phyloP scores from a whole-genome alignment of 2,329 filamentous ascomycete species.

The Calonectria ilicicola region DNA sequence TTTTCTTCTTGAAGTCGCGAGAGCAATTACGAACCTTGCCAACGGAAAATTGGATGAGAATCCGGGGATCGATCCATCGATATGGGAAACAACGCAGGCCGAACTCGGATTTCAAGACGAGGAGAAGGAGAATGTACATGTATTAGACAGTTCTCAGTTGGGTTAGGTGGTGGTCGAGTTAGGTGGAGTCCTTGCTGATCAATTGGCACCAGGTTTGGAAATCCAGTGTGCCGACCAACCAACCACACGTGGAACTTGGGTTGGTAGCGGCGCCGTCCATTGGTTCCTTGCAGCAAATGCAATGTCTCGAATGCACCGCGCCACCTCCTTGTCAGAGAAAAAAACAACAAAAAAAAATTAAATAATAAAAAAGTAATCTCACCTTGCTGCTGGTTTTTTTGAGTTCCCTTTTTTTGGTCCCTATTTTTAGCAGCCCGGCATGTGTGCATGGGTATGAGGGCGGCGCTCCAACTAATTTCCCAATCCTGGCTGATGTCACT shows the following conservation, averaged over 20 bases:
- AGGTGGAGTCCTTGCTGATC: neutral
- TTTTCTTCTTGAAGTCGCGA: no score
- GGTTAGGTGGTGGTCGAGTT: neutral
- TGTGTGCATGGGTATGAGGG: neutral
- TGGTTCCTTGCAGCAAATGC: neutral
- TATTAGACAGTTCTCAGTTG: neutral
- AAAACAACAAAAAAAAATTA: neutral
- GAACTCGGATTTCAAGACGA: no score
- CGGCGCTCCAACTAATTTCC: neutral
- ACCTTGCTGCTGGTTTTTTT: neutral
- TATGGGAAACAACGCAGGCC: no score
- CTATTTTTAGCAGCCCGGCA: constrained; percentile 3
- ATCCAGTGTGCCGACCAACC: neutral
- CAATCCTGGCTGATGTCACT: neutral
- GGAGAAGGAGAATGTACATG: no score
- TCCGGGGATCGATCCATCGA: no score
- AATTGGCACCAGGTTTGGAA: neutral
- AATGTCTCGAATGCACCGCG: neutral
- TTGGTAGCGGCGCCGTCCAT: neutral
- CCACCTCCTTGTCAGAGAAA: neutral
- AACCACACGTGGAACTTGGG: neutral
- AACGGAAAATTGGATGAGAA: no score
- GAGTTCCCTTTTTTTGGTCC: neutral
- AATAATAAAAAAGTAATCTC: neutral
- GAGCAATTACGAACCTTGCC: no score